Base-by-base conservation (phyloP, 192 early-diverging fungal species). In the Gryganskiella cystojenkinii region DNA sequence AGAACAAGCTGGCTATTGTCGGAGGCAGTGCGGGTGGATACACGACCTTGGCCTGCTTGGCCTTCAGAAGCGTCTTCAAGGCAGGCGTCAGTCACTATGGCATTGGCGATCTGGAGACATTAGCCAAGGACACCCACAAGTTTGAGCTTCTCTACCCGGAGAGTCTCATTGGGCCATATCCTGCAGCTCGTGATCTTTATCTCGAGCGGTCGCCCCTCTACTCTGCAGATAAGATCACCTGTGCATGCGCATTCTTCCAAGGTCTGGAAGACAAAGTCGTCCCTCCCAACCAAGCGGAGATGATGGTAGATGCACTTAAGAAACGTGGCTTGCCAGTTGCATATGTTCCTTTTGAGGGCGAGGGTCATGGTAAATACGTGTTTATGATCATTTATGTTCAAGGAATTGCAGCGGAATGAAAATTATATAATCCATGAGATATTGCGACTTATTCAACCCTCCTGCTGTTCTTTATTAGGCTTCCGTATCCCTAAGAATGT, bases 61-160 rank as follows among this genome's bases (percentile, higher is more conserved):
- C 92, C 9, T 93, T 92, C 80, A 83, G 87, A 10, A 83, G 90
- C 25, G 90, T 92, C 28, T 95, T 95, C 83, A 88, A 85, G 25
- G 89, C 88, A 2, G 92, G 91, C 22, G 84, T 88, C 28, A 87
- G 84, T 28, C 84, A 87, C 27, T 95, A 87, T 61, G 93, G 93
- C 35, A 90, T 95, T 33, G 90, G 88, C 0, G 90, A 92, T 56
- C 80, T 95, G 33, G 87, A 85, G 31, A 67, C 83, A 0, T 64
- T 95, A 70, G 84, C 84, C 20, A 82, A 88, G 71, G 85, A 92
- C 54, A 94, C 92, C n/a, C 93, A 94, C 82, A 95, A 93, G 70
- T 94, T 95, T 67, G 93, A 95, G 72, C 76, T 84, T 24, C 79
- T 79, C 63, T 92, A 91, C 37, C 81, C 85, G 1, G 88, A 75